Conservation (phyloP, 2,329 filamentous ascomycete genomes). For the Lecanoromycetidae sp. region DNA sequence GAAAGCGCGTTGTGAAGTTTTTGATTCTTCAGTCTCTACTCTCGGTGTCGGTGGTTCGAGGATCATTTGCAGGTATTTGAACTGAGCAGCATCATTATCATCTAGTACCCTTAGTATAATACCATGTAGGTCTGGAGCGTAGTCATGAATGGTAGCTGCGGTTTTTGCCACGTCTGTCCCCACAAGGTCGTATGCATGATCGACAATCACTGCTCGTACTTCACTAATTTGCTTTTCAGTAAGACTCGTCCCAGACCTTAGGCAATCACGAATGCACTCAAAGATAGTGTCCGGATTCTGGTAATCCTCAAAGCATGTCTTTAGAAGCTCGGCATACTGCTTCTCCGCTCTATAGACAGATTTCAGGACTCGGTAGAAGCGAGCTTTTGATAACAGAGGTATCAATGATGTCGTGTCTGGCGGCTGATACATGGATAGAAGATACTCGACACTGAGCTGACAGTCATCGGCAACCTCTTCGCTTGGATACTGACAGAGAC, state of each 20-base stretch:
- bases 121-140: conserved; percentile 54
- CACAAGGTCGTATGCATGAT: conserved; percentile 54
- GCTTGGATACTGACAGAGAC: conserved; percentile 74
- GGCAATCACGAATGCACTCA: conserved; percentile 61
- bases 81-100: conserved; percentile 53
- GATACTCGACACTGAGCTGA: conserved; percentile 90
- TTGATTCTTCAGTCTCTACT: conserved; percentile 24
- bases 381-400: conserved; percentile 62
- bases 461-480: conserved; percentile 79
- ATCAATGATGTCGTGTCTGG: conserved; percentile 67
- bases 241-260: conserved; percentile 52
- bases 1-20: conserved; percentile 44
- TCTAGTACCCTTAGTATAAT: conserved; percentile 50
- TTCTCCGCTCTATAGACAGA: conserved; percentile 69
- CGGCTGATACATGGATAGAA: conserved; percentile 86
- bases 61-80: conserved; percentile 62
- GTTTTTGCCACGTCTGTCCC: conserved; percentile 53
- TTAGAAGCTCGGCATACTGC: conserved; percentile 64
- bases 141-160: conserved; percentile 51
- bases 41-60: conserved; percentile 49
- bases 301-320: conserved; percentile 73
- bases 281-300: conserved; percentile 67
- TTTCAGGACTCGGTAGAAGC: conserved; percentile 86
- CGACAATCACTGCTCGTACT: conserved; percentile 54
- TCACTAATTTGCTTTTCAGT: conserved; percentile 59